Evolutionary conservation across 768 basidiomycete genomes (phyloP), one percentile per base, ranked within the genome.

Genomic region (Mrakia frigida): DNA sequence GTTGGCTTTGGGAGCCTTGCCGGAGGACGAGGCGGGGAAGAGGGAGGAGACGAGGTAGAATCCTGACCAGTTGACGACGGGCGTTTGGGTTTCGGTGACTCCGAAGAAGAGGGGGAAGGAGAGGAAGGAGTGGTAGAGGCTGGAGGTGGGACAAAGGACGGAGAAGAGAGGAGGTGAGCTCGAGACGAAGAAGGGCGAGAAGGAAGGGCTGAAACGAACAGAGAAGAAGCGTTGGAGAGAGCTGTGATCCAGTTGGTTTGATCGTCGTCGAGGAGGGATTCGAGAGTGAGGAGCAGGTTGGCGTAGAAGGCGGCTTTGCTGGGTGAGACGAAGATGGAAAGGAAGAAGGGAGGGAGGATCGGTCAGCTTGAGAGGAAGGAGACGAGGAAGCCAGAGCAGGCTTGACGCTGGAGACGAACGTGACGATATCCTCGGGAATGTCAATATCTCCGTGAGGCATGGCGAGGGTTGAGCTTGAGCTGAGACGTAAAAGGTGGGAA

Each of bases 1-100:
- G 21, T 74, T 81, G 50, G 73, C 43, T 37, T 75, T 78, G 60
- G 73, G 74, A 11, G 73, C 10, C 1, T 72, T 65, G 59, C 53
- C 41, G 41, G 68, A 23, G 61, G 77, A 33, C n/a, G n/a, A n/a
- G 53, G 61, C 68, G 35, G 91, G 91, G 82, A 91, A 91, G 69
- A 91, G 84, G 43, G 84, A 83, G 1, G 90, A 85, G 76, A 88
- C 84, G 73, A 97, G 84, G 84, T 98, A 97, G 85, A 98, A 96
- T 16, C 95, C 94, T 96, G 82, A 28, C 95, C 94, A 98, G 81
- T 96, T 96, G 31, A 96, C 92, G 4, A 91, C 88, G 73, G 88
- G 87, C 52, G 87, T 84, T 23, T 86, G 85, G 50, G 78, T 71
- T n/a, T 77, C 78, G 52, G 75, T 74, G 13, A 81, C 80, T 39